phyloP scores from a whole-genome alignment of 805 yeast genomes.

The Ogataea glucozyma region DNA sequence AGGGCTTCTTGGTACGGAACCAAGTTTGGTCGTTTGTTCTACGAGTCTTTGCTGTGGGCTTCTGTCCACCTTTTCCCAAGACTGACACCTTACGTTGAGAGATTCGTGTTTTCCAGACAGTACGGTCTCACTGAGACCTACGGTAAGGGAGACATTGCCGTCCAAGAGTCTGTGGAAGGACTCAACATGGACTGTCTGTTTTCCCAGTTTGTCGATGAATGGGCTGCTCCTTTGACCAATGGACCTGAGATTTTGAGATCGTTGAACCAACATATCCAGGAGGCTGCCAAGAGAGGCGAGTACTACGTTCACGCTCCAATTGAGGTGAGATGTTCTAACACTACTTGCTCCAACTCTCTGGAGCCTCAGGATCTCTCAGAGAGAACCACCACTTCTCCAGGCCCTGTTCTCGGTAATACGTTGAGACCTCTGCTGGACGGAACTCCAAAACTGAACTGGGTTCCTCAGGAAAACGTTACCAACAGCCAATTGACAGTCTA shows the following conservation, averaged over 20 bases:
- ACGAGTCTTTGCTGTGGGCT: constrained; percentile 76
- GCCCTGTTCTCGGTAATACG: constrained; percentile 84
- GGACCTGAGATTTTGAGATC: constrained; percentile 72
- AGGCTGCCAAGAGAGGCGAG: constrained; percentile 59
- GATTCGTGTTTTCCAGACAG: constrained; percentile 81
- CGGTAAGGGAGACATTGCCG: constrained; percentile 59
- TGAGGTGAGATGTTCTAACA: constrained; percentile 91
- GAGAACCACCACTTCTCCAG: constrained; percentile 57
- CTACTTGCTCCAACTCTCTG: constrained; percentile 48
- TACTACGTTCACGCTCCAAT: constrained; percentile 93
- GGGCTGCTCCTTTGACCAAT: constrained; percentile 87
- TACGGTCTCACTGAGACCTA: constrained; percentile 74
- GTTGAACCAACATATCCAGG: constrained; percentile 59
- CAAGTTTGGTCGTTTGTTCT: constrained; percentile 70
- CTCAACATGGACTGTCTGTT: constrained; percentile 94
- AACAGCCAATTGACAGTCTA: constrained; percentile 81
- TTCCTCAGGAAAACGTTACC: constrained; percentile 52
- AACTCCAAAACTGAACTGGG: constrained; percentile 67
- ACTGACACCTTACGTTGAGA: constrained; percentile 82
- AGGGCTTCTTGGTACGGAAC: constrained; percentile 87
- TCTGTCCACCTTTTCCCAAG: constrained; percentile 73
- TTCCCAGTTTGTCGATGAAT: constrained; percentile 91
- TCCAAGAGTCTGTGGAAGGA: constrained; percentile 81
- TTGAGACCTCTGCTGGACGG: constrained; percentile 79
- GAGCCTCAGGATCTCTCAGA: constrained; percentile 48